A percentile compares a stretch with the other conserved stretches of the same genome.
These are phyloP conservation scores for Ustilago cynodontis DNA, from an alignment of 1,284 basidiomycete species.

Conservation along the genomic window DNA sequence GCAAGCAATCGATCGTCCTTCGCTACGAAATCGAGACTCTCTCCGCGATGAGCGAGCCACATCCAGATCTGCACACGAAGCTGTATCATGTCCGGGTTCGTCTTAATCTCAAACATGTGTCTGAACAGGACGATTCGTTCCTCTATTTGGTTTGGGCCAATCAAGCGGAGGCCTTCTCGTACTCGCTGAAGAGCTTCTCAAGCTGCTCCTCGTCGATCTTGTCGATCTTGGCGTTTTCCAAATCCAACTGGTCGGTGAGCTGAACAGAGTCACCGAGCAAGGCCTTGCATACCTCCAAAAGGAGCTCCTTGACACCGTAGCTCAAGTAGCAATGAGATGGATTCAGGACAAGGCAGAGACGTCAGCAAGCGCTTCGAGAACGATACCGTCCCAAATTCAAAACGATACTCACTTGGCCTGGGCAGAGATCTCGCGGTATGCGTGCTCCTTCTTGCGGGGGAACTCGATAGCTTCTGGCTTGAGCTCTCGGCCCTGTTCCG, in stretches of 20 bases:
- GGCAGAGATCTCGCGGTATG: slow-evolving; percentile 50
- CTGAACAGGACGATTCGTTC: neutral
- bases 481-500: slow-evolving; percentile 39
- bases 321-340: slow-evolving; percentile 1
- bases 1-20: too few species aligned
- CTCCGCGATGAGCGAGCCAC: too few species aligned
- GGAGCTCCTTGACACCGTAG: slow-evolving; percentile 55
- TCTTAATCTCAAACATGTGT: neutral
- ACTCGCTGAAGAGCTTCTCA: slow-evolving; percentile 47
- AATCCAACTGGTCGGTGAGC: slow-evolving; percentile 40
- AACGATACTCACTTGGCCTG: slow-evolving; percentile 42
- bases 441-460: slow-evolving; percentile 51
- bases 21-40: too few species aligned
- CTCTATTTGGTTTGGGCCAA: neutral
- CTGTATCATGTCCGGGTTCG: too few species aligned
- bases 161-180: slow-evolving; percentile 42
- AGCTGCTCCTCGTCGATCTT: slow-evolving; percentile 54
- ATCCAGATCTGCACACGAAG: too few species aligned
- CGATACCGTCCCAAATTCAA: neutral
- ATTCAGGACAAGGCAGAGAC: neutral
- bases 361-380: neutral
- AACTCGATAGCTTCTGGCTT: slow-evolving; percentile 53
- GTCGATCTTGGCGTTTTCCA: slow-evolving; percentile 42
- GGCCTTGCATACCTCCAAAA: slow-evolving; percentile 48
- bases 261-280: slow-evolving; percentile 50